These are phyloP conservation scores for Russula sp. DNA, from an alignment of 768 basidiomycete species.

Conservation along the genomic window DNA sequence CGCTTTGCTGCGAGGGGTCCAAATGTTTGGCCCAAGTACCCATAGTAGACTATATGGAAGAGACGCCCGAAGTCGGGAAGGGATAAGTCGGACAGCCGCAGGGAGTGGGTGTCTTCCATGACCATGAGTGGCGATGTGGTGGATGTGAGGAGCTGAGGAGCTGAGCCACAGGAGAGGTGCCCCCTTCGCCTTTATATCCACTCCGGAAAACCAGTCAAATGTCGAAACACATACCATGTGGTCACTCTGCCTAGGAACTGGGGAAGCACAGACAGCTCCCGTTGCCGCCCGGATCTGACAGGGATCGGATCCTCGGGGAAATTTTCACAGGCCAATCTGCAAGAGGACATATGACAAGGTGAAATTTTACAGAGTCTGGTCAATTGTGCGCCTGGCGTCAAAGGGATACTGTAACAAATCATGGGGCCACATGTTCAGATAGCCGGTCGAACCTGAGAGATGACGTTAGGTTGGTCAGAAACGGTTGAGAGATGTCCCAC, in stretches of 20 bases:
- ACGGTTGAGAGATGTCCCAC: neutral
- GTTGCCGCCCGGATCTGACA: neutral
- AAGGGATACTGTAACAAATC: neutral
- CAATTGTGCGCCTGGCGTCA: neutral
- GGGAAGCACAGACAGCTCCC: too few relatives aligned
- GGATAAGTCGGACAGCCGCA: neutral
- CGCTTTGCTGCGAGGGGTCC: conserved; percentile 11
- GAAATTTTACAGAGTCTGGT: conserved; percentile 1
- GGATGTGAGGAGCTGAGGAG: neutral
- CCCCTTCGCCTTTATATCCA: conserved; percentile 7
- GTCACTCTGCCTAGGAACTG: too few relatives aligned
- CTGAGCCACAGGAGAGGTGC: too few relatives aligned
- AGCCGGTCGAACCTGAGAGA: neutral
- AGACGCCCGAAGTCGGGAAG: conserved; percentile 9
- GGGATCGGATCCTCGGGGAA: conserved; percentile 6
- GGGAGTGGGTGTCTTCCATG: neutral
- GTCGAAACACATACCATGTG: too few relatives aligned
- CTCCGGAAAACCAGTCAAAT: too few relatives aligned
- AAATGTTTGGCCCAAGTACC: conserved; percentile 22
- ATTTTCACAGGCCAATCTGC: neutral
- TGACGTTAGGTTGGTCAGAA: neutral
- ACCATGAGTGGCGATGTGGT: neutral
- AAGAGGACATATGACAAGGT: neutral
- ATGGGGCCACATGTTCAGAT: neutral
- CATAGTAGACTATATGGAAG: conserved; percentile 9